Evolutionary conservation across 1,284 basidiomycete genomes (phyloP), one percentile per base, ranked within the genome.

Genomic region (Takashimella koratensis): DNA sequence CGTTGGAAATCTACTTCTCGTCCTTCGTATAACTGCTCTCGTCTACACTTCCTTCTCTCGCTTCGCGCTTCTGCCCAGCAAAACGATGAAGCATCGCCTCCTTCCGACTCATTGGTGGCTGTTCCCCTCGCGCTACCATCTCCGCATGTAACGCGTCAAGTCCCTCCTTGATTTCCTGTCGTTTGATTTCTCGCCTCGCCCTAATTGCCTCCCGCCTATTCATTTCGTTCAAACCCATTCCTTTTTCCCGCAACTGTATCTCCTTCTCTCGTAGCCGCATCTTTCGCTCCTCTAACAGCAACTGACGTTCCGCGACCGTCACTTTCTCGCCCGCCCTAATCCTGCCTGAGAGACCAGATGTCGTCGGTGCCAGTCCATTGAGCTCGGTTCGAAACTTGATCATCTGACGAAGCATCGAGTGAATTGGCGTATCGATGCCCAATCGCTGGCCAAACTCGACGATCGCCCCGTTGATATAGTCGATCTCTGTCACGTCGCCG

Each of bases 381-480:
- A 71, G 55, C 58, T 71, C 65, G 47, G 72, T 64, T 60, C 78
- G 78, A 48, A 85, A 78, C 60, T 80, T 79, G 52, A 88, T 75
- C 67, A 94, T 77, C 51, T 85, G 79, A 20, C 80, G 71, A 45
- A 96, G 73, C 45, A 81, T 78, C 20, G 81, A 75, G 60, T 85
- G 89, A 12, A 81, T 77, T 0, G 85, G 84, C 63, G 86, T 86
- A 8, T 76, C 73, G 30, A 94, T 78, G 3, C 78, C 76, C 62
- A 87, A 82, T 42, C 79, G 76, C 45, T 76, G 64, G 6, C 88
- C 94, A 5, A 94, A 76, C 10, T 77, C 76, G 22, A 84, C 68
- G 45, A 98, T 74, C 71, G 94, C 90, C 5, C 95, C 94, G 63
- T 92, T 95, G 69, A 98, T 82, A 66, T 81, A 92, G 22, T 88